Evolutionary conservation across 345 rosid species (phyloP).

Genomic region (Nephelium lappaceum): DNA sequence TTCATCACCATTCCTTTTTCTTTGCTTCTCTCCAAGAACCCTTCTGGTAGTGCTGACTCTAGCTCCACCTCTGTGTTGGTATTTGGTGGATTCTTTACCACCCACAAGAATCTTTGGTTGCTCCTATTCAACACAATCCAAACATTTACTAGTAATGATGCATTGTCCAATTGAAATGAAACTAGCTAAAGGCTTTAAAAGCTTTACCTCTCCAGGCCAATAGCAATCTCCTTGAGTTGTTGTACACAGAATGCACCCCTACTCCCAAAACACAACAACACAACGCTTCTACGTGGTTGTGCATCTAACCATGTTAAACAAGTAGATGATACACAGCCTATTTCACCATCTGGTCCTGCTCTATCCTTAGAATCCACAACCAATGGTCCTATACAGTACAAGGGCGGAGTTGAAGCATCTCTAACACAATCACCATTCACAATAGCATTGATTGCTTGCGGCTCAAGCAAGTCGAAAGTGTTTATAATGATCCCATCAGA

Average conservation of each 20-base stretch:
- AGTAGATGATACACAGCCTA: background rate
- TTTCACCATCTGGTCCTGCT: background rate
- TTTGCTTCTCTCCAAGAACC: slow-evolving; percentile 38
- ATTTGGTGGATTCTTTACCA: slow-evolving; percentile 16
- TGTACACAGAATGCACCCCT: slow-evolving; percentile 9
- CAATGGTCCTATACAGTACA: slow-evolving; percentile 40
- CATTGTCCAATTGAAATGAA: too few species aligned
- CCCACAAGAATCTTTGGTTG: slow-evolving; percentile 32
- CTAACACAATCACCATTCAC: slow-evolving; percentile 18
- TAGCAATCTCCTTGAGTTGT: slow-evolving; percentile 26
- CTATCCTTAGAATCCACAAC: slow-evolving; percentile 22
- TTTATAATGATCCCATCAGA: slow-evolving; percentile 29
- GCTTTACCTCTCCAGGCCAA: slow-evolving; percentile 21
- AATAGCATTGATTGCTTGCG: slow-evolving; percentile 27
- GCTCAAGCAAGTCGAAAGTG: slow-evolving; percentile 37
- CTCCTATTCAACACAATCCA: background rate
- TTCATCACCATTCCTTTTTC: slow-evolving; percentile 29
- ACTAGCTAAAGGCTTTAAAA: too few species aligned
- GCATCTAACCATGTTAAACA: slow-evolving; percentile 27
- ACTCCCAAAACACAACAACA: slow-evolving; percentile 32
- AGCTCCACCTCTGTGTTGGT: background rate
- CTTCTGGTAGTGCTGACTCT: slow-evolving; percentile 24
- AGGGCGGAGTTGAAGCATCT: slow-evolving; percentile 16
- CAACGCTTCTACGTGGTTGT: slow-evolving; percentile 31
- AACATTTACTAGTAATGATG: too few species aligned